Evolutionary conservation across 495 filamentous ascomycete species (phyloP), one percentile per base, ranked within the genome.

Genomic region (Tuber umbilicatum): DNA sequence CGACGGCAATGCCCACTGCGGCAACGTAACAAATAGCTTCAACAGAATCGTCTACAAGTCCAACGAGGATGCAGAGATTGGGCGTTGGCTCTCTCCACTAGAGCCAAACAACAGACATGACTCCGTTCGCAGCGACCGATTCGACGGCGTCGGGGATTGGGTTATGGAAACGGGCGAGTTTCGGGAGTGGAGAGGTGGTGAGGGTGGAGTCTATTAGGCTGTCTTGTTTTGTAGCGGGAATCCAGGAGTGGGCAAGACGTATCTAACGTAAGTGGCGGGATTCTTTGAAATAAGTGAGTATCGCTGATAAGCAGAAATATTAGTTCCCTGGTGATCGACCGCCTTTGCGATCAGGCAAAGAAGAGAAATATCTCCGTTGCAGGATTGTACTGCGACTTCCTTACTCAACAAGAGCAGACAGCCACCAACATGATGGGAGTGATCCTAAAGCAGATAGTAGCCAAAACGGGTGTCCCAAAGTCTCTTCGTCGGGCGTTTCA

Each of bases 281-380:
- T n/a, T 23, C 2, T 0, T n/a, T 10, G 7, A 0, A 3, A 12
- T 21, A n/a, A n/a, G 7, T 0, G 23, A 9, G 1, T 50, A n/a
- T 50, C 6, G 2, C 47, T 50, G 7, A 50, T 9, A 2, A 9
- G 7, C 2, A 50, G 23, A 50, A 50, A n/a, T 50, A n/a, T 23
- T n/a, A 50, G 47, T 12, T 50, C 47, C 1, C 7, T 50, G 0
- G 47, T 50, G 21, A 50, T 50, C 47, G 47, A 50, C 47, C 10
- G 7, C 7, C 47, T 50, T 1, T 50, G 47, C 7, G 21, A 50
- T 50, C 23, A n/a, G 23, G 47, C 47, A 50, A n/a, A 7, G 7
- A 10, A n/a, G 6, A 23, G n/a, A n/a, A 9, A 12, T 10, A n/a
- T 50, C 23, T 7, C 21, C 2, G 47, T 50, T 23, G 47, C 21